Evolutionary conservation across 257 asterid species (phyloP).

Genomic region (Solanum tarapatanum): DNA sequence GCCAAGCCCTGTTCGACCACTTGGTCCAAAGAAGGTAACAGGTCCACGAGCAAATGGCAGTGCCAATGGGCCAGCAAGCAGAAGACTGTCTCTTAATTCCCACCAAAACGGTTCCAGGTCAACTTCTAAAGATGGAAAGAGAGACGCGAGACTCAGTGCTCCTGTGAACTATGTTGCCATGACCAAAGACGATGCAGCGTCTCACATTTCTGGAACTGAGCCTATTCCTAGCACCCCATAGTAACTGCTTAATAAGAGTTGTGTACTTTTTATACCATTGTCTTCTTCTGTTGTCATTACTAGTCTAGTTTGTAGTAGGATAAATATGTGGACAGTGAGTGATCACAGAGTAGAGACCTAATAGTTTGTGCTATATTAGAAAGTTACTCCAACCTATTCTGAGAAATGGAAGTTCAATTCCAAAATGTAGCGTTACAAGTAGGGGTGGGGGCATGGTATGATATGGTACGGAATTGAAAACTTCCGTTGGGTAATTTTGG

Average conservation of each 20-base stretch:
- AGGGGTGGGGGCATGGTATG: background rate
- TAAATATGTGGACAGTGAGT: background rate
- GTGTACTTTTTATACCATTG: slow-evolving; percentile 1
- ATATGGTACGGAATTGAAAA: background rate
- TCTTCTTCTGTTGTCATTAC: background rate
- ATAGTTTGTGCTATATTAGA: slow-evolving; percentile 1
- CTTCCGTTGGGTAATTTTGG: background rate
- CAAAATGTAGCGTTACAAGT: background rate
- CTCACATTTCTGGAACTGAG: slow-evolving; percentile 32
- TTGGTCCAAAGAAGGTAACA: slow-evolving; percentile 52
- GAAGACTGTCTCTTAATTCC: slow-evolving; percentile 74
- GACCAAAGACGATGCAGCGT: slow-evolving; percentile 47
- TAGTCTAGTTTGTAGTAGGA: slow-evolving; percentile 21
- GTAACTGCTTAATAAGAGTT: slow-evolving; percentile 1
- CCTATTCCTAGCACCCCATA: slow-evolving; percentile 26
- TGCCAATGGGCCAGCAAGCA: slow-evolving; percentile 47
- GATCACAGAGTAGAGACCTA: background rate
- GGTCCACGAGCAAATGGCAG: slow-evolving; percentile 71
- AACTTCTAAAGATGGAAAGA: slow-evolving; percentile 57
- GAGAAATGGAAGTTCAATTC: background rate
- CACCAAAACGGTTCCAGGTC: slow-evolving; percentile 87
- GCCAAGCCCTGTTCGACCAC: slow-evolving; percentile 79
- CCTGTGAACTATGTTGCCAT: slow-evolving; percentile 76
- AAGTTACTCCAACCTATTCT: background rate
- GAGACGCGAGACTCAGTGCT: slow-evolving; percentile 49